Evolutionary conservation across 805 yeast species (phyloP), one percentile per base, ranked within the genome.

Genomic region (Yarrowia divulgata): DNA sequence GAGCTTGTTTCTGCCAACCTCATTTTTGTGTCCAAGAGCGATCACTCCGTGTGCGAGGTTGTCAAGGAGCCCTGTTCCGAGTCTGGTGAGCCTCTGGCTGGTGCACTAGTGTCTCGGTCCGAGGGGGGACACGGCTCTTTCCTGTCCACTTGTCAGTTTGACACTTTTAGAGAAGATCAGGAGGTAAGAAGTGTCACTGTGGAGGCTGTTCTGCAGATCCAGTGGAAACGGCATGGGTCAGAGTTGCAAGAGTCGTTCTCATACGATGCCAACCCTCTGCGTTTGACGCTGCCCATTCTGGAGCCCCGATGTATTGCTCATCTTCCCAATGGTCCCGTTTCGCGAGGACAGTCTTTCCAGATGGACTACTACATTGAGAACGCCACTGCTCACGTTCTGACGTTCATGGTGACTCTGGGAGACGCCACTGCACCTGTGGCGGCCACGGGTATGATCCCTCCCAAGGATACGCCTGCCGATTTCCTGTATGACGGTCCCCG

Each of bases 341-440:
- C 55, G 23, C 37, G 68, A 39, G 57, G 68, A 16, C 46, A 63
- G n/a, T 48, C 57, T 3, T 48, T 49, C 68, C 55, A 63, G 39
- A 63, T 71, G 35, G 68, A 40, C 14, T 90, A 85, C 74, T 81
- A 82, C 66, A 74, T 91, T 62, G 97, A 91, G 74, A 91, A 91
- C 74, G 93, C 96, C 14, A 89, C 96, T 0, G 82, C 89, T 2
- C 81, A 89, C 54, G 83, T 88, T 2, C 86, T 91, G 72, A 86
- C 87, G 12, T 91, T 90, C 72, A 78, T 88, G 13, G 80, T 87
- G 2, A 79, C 81, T 13, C 76, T 87, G 76, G 66, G 66, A 23
- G 66, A 60, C 19, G 42, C 42, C 3, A 34, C 52, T 3, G 66
- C 66, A 5, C 50, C 63, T 19, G 63, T 57, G 23, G 63, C 63